Percentiles rank a stretch among this genome's conserved stretches.
These are phyloP conservation scores for Adiantum capillusveneris DNA, from an alignment of 75 land plant genomes.

Conservation along the genomic window DNA sequence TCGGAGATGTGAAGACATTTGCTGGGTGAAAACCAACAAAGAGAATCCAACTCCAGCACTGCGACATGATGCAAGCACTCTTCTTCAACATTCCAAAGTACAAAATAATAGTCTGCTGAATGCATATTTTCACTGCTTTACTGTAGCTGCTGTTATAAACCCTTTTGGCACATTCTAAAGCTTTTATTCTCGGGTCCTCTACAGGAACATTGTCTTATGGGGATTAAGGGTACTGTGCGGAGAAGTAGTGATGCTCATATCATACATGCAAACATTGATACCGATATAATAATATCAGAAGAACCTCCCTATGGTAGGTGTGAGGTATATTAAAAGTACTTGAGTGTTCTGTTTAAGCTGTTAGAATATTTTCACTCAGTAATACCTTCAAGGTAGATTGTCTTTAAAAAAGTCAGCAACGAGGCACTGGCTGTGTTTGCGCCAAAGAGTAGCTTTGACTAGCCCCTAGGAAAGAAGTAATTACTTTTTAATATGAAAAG, in stretches of 20 bases:
- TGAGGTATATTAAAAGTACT: background rate
- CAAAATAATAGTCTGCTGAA: background rate
- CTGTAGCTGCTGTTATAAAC: too few relatives aligned
- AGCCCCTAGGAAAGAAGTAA: too few relatives aligned
- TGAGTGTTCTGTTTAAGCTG: background rate
- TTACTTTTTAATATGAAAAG: too few relatives aligned
- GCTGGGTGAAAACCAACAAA: constrained; percentile 98
- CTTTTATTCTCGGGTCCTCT: too few relatives aligned
- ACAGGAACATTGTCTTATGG: constrained; percentile 99
- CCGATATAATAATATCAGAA: constrained; percentile 95
- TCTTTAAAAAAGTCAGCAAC: too few relatives aligned
- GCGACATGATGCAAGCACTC: constrained; percentile 90
- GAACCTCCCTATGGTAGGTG: constrained; percentile 84
- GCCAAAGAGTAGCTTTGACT: too few relatives aligned
- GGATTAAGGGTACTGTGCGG: constrained; percentile 96
- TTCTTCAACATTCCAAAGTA: constrained; percentile 97
- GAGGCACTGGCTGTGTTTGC: too few relatives aligned
- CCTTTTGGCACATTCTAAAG: too few relatives aligned
- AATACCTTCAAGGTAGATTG: too few relatives aligned
- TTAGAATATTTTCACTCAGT: too few relatives aligned
- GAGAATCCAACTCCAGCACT: constrained; percentile 81
- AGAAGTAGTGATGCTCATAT: constrained; percentile 98
- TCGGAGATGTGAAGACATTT: constrained; percentile 97
- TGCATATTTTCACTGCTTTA: too few relatives aligned
- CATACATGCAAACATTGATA: constrained; percentile 99